These are phyloP conservation scores for Hyaloscypha finlandica DNA, from an alignment of 495 filamentous ascomycete species.

Conservation along the genomic window DNA sequence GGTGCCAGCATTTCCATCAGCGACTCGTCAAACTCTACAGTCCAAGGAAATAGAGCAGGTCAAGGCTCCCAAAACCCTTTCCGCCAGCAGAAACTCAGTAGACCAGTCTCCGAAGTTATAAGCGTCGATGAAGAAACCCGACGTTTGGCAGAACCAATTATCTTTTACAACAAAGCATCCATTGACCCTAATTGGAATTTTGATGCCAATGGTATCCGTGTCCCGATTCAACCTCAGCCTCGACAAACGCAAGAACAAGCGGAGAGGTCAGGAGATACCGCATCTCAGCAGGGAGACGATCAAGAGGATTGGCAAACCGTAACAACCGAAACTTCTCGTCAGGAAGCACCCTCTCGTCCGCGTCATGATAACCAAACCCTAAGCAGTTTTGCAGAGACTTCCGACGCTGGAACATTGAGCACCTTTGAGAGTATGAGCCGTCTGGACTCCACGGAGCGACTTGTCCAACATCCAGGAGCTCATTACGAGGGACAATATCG, in stretches of 20 bases:
- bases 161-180: neutral
- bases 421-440: slow-evolving; percentile 5
- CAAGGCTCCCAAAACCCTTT: neutral
- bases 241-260: neutral
- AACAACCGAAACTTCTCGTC: neutral
- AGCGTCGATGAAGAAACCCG: neutral
- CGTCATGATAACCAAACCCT: no score
- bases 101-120: neutral
- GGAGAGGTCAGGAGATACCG: neutral
- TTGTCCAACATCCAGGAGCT: slow-evolving; percentile 27
- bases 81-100: neutral
- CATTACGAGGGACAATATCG: slow-evolving; percentile 25
- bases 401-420: slow-evolving; percentile 23
- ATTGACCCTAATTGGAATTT: neutral
- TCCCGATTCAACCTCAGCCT: neutral
- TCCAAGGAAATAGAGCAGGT: neutral
- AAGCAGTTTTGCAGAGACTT: slow-evolving; percentile 30
- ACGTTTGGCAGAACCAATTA: neutral
- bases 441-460: slow-evolving; percentile 22
- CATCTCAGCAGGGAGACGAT: slow-evolving; percentile 17
- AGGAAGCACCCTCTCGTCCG: no score
- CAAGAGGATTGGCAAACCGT: slow-evolving; percentile 34
- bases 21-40: neutral
- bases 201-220: neutral
- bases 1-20: neutral